Conservation (phyloP, 192 early-diverging fungal species). For the Backusella circina region DNA sequence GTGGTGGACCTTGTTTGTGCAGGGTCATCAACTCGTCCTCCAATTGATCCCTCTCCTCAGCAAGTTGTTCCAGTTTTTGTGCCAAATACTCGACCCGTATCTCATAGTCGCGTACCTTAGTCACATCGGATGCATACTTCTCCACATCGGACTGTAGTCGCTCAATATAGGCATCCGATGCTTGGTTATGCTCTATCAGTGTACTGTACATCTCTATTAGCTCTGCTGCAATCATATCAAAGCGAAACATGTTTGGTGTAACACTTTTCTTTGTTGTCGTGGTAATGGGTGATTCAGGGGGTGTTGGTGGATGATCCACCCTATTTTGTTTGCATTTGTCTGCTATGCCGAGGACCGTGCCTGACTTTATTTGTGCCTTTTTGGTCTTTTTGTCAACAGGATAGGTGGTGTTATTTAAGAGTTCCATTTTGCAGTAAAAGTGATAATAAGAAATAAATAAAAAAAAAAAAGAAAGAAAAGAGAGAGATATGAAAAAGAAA, state of each 20-base stretch:
- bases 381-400: background rate
- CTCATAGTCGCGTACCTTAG: constrained; percentile 25
- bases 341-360: background rate
- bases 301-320: background rate
- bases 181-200: background rate
- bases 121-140: constrained; percentile 3
- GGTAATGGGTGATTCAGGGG: background rate
- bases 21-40: constrained; percentile 12
- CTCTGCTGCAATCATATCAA: constrained; percentile 7
- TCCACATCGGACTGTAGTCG: constrained; percentile 18
- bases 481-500: too few relatives aligned
- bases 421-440: too few relatives aligned
- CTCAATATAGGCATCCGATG: background rate
- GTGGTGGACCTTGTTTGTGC: background rate
- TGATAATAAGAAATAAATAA: background rate
- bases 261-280: background rate
- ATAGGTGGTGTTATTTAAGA: too few relatives aligned
- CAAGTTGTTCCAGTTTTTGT: constrained; percentile 22
- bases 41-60: constrained; percentile 17
- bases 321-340: background rate
- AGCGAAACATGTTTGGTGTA: background rate
- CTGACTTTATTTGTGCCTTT: background rate
- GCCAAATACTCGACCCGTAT: constrained; percentile 28
- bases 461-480: background rate
- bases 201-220: constrained; percentile 8